These are phyloP conservation scores for Pythium dissotocum DNA, from an alignment of 352 stramenopile genomes.

Conservation along the genomic window DNA sequence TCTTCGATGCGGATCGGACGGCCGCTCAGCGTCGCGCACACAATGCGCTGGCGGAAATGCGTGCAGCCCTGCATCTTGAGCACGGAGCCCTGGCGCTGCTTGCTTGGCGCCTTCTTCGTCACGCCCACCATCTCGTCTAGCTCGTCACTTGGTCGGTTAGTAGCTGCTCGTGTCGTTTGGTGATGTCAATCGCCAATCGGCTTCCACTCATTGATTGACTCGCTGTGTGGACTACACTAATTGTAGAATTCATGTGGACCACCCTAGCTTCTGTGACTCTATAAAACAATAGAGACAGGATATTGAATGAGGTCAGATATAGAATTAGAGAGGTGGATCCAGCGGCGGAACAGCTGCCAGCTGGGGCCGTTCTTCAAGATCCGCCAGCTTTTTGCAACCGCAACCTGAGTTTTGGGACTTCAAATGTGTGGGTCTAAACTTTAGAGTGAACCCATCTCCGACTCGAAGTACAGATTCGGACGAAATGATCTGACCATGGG, in stretches of 20 bases:
- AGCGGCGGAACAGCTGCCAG: not conserved
- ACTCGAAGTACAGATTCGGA: too few relatives aligned
- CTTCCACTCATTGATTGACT: constrained; percentile 25
- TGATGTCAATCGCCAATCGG: constrained; percentile 7
- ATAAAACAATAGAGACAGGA: not conserved
- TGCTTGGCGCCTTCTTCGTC: constrained; percentile 31
- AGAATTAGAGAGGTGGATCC: not conserved
- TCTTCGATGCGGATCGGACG: constrained; percentile 94
- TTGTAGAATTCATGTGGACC: not conserved
- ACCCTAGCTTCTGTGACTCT: not conserved
- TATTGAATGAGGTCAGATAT: not conserved
- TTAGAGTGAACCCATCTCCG: too few relatives aligned
- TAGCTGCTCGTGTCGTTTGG: constrained; percentile 22
- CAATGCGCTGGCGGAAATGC: constrained; percentile 94
- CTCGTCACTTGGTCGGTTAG: not conserved
- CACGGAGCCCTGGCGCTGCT: constrained; percentile 42
- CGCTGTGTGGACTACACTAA: constrained; percentile 20
- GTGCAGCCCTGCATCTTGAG: constrained; percentile 78
- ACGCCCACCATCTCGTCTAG: constrained; percentile 24
- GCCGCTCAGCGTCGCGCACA: constrained; percentile 91
- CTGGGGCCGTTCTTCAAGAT: not conserved
- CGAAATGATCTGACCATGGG: too few relatives aligned
- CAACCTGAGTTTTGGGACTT: constrained; percentile 7
- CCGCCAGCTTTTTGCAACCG: constrained; percentile 2
- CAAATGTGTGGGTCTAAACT: not conserved